Percentiles rank a stretch among this genome's conserved stretches.
Conservation (phyloP, 345 rosid genomes). For the Salix viminalis region DNA sequence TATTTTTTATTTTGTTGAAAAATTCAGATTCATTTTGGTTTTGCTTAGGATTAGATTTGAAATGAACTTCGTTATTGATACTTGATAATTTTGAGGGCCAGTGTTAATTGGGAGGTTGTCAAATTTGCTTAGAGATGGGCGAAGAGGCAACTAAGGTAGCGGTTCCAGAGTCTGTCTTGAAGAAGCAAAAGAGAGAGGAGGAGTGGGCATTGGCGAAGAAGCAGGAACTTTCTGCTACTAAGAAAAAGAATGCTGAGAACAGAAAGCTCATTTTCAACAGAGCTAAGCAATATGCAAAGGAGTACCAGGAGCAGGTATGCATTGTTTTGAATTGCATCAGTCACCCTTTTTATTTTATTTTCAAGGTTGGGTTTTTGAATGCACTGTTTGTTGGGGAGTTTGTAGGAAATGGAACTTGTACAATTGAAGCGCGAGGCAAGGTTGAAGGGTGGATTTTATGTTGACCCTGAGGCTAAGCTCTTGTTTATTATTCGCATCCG, state of each 20-base stretch:
- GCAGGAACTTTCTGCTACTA: constrained; percentile 39
- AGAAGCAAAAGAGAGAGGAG: constrained; percentile 73
- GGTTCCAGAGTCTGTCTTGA: constrained; percentile 74
- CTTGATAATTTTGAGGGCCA: not conserved
- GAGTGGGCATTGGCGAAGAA: constrained; percentile 60
- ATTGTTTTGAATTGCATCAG: not conserved
- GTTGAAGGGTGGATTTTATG: constrained; percentile 28
- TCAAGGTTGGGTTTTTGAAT: not conserved
- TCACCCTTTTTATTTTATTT: not conserved
- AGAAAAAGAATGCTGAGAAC: constrained; percentile 55
- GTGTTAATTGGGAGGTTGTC: not conserved
- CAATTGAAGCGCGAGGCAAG: constrained; percentile 21
- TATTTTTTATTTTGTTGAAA: not conserved
- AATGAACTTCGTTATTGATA: not conserved
- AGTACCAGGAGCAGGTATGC: constrained; percentile 64
- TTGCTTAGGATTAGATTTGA: not conserved
- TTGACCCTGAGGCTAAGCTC: constrained; percentile 26
- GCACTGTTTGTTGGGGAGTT: not conserved
- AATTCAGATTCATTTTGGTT: not conserved
- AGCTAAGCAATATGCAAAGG: constrained; percentile 56
- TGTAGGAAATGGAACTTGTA: constrained; percentile 15
- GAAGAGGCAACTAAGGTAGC: constrained; percentile 40
- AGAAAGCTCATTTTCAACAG: constrained; percentile 56
- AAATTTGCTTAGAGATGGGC: constrained; percentile 35
- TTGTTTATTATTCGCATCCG: constrained; percentile 22